phyloP scores from a whole-genome alignment of 257 asterid genomes.

The Solanum bulbocastanum region DNA sequence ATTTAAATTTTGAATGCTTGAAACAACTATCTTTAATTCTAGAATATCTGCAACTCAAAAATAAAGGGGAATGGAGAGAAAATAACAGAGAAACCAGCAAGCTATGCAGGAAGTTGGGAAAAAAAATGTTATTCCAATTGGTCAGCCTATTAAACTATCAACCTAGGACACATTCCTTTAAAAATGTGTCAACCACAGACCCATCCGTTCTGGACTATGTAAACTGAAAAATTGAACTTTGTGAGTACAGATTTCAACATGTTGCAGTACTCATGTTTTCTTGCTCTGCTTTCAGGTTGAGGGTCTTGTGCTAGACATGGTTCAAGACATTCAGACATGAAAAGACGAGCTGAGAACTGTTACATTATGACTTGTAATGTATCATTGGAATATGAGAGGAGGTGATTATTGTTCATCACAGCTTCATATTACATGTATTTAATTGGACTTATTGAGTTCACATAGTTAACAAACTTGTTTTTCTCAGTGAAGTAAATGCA shows the following conservation, averaged over 20 bases:
- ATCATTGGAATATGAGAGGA: constrained; percentile 90
- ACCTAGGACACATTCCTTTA: neutral
- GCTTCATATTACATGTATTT: neutral
- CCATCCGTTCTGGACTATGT: neutral
- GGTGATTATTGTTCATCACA: constrained; percentile 30
- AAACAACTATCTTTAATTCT: neutral
- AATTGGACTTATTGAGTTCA: neutral
- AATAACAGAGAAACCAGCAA: neutral
- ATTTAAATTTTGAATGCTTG: neutral
- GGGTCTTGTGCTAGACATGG: constrained; percentile 99
- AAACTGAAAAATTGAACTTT: neutral
- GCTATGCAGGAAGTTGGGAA: neutral
- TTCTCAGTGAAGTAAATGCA: constrained; percentile 84
- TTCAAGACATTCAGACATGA: constrained; percentile 98
- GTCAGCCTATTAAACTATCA: neutral
- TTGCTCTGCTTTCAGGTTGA: constrained; percentile 51
- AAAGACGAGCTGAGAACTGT: constrained; percentile 90
- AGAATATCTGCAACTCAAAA: neutral
- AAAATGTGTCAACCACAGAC: neutral
- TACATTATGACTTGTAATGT: constrained; percentile 78
- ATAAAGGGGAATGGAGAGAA: neutral
- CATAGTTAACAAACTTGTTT: constrained; percentile 11
- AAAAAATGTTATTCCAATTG: neutral
- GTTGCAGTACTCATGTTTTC: neutral
- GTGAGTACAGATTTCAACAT: neutral